Evolutionary conservation across 768 basidiomycete genomes (phyloP), one percentile per base, ranked within the genome.

Genomic region (Lactarius hatsudake): DNA sequence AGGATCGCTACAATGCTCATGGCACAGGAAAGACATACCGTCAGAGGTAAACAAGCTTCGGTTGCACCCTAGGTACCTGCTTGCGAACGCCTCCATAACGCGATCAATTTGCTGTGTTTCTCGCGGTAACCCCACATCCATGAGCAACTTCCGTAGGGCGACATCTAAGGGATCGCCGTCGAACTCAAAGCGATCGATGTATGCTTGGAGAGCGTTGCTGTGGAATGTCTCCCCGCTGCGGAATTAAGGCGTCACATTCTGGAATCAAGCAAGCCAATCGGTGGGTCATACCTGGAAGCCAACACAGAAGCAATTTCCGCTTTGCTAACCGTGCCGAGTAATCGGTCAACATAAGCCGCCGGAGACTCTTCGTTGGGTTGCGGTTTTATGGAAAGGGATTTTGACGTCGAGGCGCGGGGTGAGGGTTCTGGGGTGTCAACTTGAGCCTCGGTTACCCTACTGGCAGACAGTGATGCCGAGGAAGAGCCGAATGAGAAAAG

Each of bases 101-200:
- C 97, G 84, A 77, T 99, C 97, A 66, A 99, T 99, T 77, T 98
- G 96, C 75, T 99, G 97, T 2, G 97, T 98, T 80, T 99, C 97
- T 63, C 89, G 84, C 3, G 97, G 97, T 32, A 99, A 83, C 45
- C 91, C 87, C 28, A 97, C 86, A 72, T 95, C 87, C 91, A 97
- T 94, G 42, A 99, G 82, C 58, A 99, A 75, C 73, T 87, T 88
- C 48, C 97, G 89, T 51, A 99, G 79, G 23, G 97, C 93, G 36
- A 98, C 86, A 74, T 99, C 97, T 40, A 99, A 82, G 12, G 97
- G 90, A 72, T 94, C 87, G 56, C 84, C 81, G 20, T 77, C 76
- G 73, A 98, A 97, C 70, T 89, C 83, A 75, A 98, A 98, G 53
- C 82, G 83, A 56, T 79, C 79, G 67, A 98, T 84, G 75, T 93